A percentile compares a stretch with the other conserved stretches of the same genome.
Conservation (phyloP, 148 eudicot genomes). For the Polygonum maritimum region DNA sequence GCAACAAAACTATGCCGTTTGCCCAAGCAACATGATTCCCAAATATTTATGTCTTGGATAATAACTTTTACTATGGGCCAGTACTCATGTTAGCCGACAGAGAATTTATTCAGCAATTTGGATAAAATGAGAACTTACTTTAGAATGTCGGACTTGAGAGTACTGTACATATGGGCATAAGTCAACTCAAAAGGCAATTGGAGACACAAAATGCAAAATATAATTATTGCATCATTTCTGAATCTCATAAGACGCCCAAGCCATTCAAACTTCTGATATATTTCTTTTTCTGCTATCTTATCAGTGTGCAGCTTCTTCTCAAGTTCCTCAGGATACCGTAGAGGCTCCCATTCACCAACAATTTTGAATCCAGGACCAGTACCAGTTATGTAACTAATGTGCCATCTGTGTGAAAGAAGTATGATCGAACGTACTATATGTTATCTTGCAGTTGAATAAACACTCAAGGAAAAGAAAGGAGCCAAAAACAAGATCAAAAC, state of each 20-base stretch:
- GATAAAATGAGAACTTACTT: conserved; percentile 43
- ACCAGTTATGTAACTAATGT: conserved; percentile 44
- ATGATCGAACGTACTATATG: neutral
- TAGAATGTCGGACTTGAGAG: conserved; percentile 39
- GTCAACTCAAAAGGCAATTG: conserved; percentile 94
- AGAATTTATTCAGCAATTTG: neutral
- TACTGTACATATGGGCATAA: conserved; percentile 90
- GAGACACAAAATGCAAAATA: conserved; percentile 76
- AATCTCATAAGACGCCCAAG: conserved; percentile 62
- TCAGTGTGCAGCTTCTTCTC: conserved; percentile 44
- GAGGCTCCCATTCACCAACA: conserved; percentile 42
- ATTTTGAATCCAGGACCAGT: conserved; percentile 50
- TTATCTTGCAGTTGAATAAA: neutral
- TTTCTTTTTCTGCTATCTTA: conserved; percentile 44
- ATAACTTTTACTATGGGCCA: neutral
- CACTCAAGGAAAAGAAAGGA: neutral
- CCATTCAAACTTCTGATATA: conserved; percentile 81
- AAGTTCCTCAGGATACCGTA: conserved; percentile 37
- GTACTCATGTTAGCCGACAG: neutral
- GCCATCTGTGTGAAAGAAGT: conserved; percentile 48
- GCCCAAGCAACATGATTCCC: neutral
- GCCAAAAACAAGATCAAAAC: neutral
- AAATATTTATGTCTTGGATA: neutral
- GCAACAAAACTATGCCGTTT: neutral
- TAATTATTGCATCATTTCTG: conserved; percentile 70